phyloP scores from a whole-genome alignment of 257 asterid species.

The Gentiana straminea region DNA sequence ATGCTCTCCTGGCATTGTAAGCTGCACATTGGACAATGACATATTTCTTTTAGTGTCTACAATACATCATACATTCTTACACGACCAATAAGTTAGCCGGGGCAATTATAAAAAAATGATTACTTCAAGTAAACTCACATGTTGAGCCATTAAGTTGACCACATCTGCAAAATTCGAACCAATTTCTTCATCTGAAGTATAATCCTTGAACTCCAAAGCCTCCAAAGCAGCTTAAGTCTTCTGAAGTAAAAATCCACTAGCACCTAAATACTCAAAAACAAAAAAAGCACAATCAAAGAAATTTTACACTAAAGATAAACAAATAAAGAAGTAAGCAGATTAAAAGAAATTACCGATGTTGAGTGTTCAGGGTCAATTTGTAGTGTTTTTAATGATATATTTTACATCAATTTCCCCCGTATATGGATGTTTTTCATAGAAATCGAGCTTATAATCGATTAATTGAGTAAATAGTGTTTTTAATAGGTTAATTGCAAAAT shows the following conservation, averaged over 20 bases:
- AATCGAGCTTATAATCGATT: too few relatives aligned
- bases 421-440: too few relatives aligned
- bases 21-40: conserved; percentile 40
- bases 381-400: too few relatives aligned
- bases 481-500: too few relatives aligned
- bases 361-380: too few relatives aligned
- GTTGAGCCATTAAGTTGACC: conserved; percentile 90
- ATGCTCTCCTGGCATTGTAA: conserved; percentile 61
- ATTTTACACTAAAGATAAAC: neutral
- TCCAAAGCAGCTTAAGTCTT: conserved; percentile 82
- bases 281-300: neutral
- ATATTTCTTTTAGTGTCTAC: neutral
- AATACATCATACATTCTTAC: neutral
- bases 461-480: too few relatives aligned
- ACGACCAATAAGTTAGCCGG: too few relatives aligned
- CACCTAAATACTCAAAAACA: conserved; percentile 34
- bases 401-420: too few relatives aligned
- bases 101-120: neutral
- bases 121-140: conserved; percentile 42
- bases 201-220: conserved; percentile 71
- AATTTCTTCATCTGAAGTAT: conserved; percentile 60
- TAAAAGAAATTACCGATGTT: conserved; percentile 36
- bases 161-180: conserved; percentile 94
- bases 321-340: neutral
- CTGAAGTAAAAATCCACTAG: conserved; percentile 85